Evolutionary conservation across 164 flowering plant genomes (phyloP), one percentile per base, ranked within the genome.

Genomic region (Stephania cephalantha): DNA sequence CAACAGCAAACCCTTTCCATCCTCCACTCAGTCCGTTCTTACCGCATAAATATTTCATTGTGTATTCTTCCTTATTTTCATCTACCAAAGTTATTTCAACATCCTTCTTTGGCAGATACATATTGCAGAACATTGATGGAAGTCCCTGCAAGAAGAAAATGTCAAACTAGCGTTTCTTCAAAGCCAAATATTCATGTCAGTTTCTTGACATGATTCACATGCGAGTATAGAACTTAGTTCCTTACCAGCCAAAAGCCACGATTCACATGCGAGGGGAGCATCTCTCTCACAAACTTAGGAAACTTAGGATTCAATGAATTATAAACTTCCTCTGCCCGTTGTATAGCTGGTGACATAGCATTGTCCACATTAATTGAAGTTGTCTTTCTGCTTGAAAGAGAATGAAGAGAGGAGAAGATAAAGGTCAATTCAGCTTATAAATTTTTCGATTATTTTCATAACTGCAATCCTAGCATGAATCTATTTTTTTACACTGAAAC

Each of bases 71-170:
- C 12, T 76, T 78, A 18, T 30, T 70, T 73, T 85, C 85, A 76
- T 83, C 87, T n/a, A 72, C 85, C 79, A 86, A 74, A 63, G 71
- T 74, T 46, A 86, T 52, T 4, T 25, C 9, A 1, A 67, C 22
- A 55, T 81, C 79, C 1, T 73, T 35, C 6, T 77, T 78, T 1
- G 89, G 84, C 69, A 86, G 4, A 13, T 76, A 3, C 15, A n/a
- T 50, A 8, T 10, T 6, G 66, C 80, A 69, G 69, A 80, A 80
- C 17, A 25, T 4, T 13, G 4, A 13, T 3, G 85, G 78, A 76
- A 83, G 68, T 8, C 81, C 77, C 83, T 82, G 72, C 15, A 35
- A 35, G 7, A 70, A 70, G 8, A 70, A 44, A 70, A 65, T 65
- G 22, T 20, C 22, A 69, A 30, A 4, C 42, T 5, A 48, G 46